Percentiles rank a stretch among this genome's conserved stretches.
phyloP scores from a whole-genome alignment of 371 early-diverging fungal genomes.

The Mortierella sp. region DNA sequence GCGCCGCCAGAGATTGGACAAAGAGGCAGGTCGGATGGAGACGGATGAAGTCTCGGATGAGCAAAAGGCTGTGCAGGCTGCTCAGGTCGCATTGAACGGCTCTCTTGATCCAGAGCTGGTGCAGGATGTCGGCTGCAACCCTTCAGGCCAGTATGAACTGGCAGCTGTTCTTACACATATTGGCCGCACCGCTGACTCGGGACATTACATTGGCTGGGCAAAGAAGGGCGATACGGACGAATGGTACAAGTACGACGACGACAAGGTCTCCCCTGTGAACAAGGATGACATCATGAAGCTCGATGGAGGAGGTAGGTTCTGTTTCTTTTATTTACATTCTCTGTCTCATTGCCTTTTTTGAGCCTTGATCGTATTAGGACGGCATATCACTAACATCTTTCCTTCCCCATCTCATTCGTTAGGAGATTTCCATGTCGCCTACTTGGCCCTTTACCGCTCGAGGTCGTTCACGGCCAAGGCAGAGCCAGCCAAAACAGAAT shows the following conservation, averaged over 20 bases:
- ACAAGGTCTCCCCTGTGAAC: slow-evolving; percentile 88
- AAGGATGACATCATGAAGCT: slow-evolving; percentile 92
- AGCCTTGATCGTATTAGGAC: background rate
- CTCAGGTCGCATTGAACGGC: slow-evolving; percentile 55
- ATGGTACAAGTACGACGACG: slow-evolving; percentile 97
- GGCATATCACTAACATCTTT: background rate
- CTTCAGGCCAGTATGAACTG: slow-evolving; percentile 85
- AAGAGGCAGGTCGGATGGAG: slow-evolving; percentile 63
- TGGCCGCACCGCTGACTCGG: slow-evolving; percentile 88
- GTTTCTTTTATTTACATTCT: background rate
- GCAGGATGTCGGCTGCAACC: slow-evolving; percentile 85
- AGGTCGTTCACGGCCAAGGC: slow-evolving; percentile 43
- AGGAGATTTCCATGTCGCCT: slow-evolving; percentile 89
- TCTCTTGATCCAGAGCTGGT: slow-evolving; percentile 80
- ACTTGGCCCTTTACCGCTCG: slow-evolving; percentile 83
- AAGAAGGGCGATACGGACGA: slow-evolving; percentile 77
- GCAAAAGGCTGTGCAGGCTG: slow-evolving; percentile 51
- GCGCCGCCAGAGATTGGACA: slow-evolving; percentile 62
- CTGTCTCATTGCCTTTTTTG: background rate
- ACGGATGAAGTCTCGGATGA: slow-evolving; percentile 54
- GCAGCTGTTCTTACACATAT: slow-evolving; percentile 90
- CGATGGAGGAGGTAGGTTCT: slow-evolving; percentile 84
- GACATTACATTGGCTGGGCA: slow-evolving; percentile 96
- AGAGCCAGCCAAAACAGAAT: background rate
- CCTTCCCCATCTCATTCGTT: background rate